Evolutionary conservation across 2,329 filamentous ascomycete genomes (phyloP), one percentile per base, ranked within the genome.

Genomic region (Chrysosporium keratinophilum): DNA sequence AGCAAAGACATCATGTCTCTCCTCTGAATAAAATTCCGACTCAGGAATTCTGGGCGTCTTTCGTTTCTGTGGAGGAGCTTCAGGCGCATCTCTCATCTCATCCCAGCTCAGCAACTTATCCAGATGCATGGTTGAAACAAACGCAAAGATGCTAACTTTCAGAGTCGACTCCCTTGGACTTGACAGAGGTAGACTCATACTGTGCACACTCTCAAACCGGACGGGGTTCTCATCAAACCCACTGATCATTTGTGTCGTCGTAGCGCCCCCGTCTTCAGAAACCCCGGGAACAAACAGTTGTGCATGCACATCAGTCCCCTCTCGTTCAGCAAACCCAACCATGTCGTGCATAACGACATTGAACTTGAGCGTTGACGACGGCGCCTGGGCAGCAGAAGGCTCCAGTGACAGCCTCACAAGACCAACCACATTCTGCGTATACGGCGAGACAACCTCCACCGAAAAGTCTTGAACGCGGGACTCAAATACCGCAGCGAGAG

Each of bases 101-200:
- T 98, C 93, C 93, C 93, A 98, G 71, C 93, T 98, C 11, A 96
- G 80, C 49, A 98, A 78, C 73, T 95, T 97, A 69, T 98, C 93
- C 19, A 98, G 78, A 71, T 98, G 93, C 84, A 96, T 96, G 0
- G 84, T 75, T 1, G 88, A 93, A 35, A 95, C 88, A 64, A 85
- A 85, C 15, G 93, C 90, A 67, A 95, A 97, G 57, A 98, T 86
- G 47, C 89, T 88, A 7, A 95, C 86, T 52, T 93, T 82, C 52
- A 98, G 71, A 20, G 82, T 85, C 0, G 88, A 83, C 45, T 85
- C 84, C 19, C 79, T 80, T 0, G 88, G 81, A 45, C 84, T 86
- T 42, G 84, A 85, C 35, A 95, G 76, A 3, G 90, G 87, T 51
- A 98, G 78, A 66, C 88, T 95, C 88, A 98, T 95, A 69, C 88